Base-by-base conservation (phyloP, 2,329 filamentous ascomycete genomes). In the Ascochyta koolunga region DNA sequence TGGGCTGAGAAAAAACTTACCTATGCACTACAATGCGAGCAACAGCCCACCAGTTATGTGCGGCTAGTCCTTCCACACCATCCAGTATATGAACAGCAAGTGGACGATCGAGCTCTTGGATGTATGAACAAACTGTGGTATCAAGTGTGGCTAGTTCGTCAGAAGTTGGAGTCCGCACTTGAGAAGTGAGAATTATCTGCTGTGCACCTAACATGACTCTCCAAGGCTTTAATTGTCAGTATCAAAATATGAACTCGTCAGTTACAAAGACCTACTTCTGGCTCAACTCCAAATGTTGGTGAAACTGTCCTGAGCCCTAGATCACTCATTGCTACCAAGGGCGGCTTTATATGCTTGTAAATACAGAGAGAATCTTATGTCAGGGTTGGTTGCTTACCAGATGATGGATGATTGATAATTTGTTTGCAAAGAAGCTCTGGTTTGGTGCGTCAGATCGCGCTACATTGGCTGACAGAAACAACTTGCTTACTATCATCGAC, bases 381-480 rank as follows among this genome's bases (percentile, higher is more conserved):
- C 22, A 29, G 15, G 11, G 5, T 22, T 5, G 10, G 5, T 22
- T 39, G 13, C 38, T 40, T 45, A 54, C 51, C 51, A 54, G 9
- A 39, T 49, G 40, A 41, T 54, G 51, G 5, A 54, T 54, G 10
- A 50, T 54, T 11, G 51, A 54, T 2, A 54, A 10, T 21, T 44
- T 54, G 15, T 54, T 54, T 21, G 45, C 45, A n/a, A 54, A 54
- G 31, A 54, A 49, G 10, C 38, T 35, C 51, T 54, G 5, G 8
- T 29, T 10, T 2, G 16, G 1, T 11, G 1, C 6, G 22, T 54
- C n/a, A 54, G 50, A 27, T 11, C 32, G 7, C 4, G 31, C n/a
- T n/a, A 21, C 8, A 8, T 4, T 11, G 7, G 7, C 2, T 15
- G 7, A 16, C 4, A 3, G 3, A 6, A 25, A 4, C 1, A 2